Conservation (phyloP, 768 basidiomycete genomes). For the Boletus rex-veris region DNA sequence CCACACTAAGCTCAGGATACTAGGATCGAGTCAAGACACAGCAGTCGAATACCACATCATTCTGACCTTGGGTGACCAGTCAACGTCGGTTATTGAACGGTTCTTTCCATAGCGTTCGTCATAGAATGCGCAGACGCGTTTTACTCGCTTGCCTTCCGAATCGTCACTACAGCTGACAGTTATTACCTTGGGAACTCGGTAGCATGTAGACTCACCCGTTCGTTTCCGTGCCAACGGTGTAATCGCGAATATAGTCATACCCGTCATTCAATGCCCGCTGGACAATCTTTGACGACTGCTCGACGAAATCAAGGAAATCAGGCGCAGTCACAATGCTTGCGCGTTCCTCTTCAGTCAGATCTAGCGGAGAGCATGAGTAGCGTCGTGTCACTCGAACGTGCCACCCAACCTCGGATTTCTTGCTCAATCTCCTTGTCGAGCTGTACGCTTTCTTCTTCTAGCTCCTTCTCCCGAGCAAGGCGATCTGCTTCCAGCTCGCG, state of each 20-base stretch:
- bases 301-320: conserved; percentile 91
- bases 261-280: conserved; percentile 92
- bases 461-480: conserved; percentile 65
- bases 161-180: conserved; percentile 60
- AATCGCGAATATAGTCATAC: conserved; percentile 97
- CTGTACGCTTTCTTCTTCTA: conserved; percentile 80
- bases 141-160: conserved; percentile 84
- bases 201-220: conserved; percentile 57
- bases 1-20: conserved; percentile 95
- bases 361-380: conserved; percentile 36
- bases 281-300: conserved; percentile 91
- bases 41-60: neutral
- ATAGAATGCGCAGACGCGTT: conserved; percentile 90
- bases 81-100: conserved; percentile 91
- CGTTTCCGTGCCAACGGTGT: conserved; percentile 84
- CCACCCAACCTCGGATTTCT: conserved; percentile 68
- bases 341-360: conserved; percentile 84
- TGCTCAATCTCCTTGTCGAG: conserved; percentile 85
- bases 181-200: neutral
- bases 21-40: conserved; percentile 29
- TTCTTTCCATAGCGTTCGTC: conserved; percentile 92
- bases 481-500: conserved; percentile 70
- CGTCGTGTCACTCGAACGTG: neutral
- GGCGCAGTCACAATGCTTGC: conserved; percentile 79
- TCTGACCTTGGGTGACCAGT: conserved; percentile 94